Percentiles rank a stretch among this genome's conserved stretches.
Evolutionary conservation across 768 basidiomycete genomes (phyloP).

Genomic region (Thelephora ganbajun): DNA sequence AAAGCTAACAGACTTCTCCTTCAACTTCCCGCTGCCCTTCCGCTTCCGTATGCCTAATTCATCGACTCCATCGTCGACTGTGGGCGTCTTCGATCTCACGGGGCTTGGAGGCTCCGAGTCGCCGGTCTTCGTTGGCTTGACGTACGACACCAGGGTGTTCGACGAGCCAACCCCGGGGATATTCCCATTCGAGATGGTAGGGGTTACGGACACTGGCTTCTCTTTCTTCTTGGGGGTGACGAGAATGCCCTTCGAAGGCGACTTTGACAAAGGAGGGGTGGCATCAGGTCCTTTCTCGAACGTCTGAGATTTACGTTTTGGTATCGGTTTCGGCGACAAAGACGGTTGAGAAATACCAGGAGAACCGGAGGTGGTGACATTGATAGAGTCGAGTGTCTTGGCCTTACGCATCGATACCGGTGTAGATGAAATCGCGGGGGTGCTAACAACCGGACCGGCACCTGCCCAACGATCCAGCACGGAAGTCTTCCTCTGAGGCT

Average conservation of each 20-base stretch:
- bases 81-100: conserved; percentile 10
- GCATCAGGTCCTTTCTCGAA: too few species aligned
- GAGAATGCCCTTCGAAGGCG: background rate
- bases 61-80: conserved; percentile 16
- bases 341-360: background rate
- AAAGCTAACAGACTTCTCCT: conserved; percentile 24
- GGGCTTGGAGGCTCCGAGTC: conserved; percentile 22
- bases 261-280: background rate
- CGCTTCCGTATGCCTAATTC: conserved; percentile 24
- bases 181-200: background rate
- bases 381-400: conserved; percentile 19
- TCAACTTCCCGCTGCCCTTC: conserved; percentile 21
- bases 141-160: conserved; percentile 59
- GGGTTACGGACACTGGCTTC: background rate
- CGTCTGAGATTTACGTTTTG: background rate
- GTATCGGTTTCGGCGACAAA: background rate
- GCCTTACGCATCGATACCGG: conserved; percentile 27
- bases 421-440: conserved; percentile 23
- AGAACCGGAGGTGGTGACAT: background rate
- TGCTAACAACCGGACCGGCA: conserved; percentile 23
- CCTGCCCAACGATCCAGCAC: conserved; percentile 64
- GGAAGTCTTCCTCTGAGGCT: conserved; percentile 20
- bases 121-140: conserved; percentile 34
- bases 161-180: conserved; percentile 47
- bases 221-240: background rate